Evolutionary conservation across 371 early-diverging fungal genomes (phyloP), one percentile per base, ranked within the genome.

Genomic region (Apophysomyces variabilis): DNA sequence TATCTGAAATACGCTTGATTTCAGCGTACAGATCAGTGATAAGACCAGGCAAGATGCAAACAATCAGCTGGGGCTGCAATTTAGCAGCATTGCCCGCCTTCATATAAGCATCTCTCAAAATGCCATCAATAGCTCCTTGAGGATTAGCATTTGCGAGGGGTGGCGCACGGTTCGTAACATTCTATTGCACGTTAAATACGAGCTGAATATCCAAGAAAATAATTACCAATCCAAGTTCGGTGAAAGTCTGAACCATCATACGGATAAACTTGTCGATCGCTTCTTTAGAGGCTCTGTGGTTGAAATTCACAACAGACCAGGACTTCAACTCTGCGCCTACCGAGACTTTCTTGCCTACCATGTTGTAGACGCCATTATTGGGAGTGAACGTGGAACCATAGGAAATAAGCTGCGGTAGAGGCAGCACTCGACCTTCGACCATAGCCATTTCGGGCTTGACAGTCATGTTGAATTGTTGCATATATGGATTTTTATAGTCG

Each of bases 1-100:
- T 95, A 76, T 99, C 98, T 32, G 92, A 86, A n/a, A 93, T 87
- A 35, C 95, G 85, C 83, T 99, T 99, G 68, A 98, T 92, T 64
- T 94, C 93, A 64, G 93, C 92, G 79, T 99, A 99, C 4, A 95
- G 74, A 5, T 84, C 87, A n/a, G 88, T 83, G 65, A 90, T 91
- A 58, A 92, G 93, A 79, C 90, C 90, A 41, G 92, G 92, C 57
- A 97, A 73, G 57, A 97, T 85, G 72, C 93, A 92, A 7, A 93
- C 66, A 37, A 95, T 69, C n/a, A 95, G 60, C 75, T 95, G 93
- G 5, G 93, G 93, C 13, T 82, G 59, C 4, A 75, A 71, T 37
- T 89, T 89, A 50, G 90, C 90, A 12, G 84, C 77, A 70, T 91
- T 87, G 68, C 85, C 85, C 7, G 86, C 80, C 63, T 74, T 70